These are phyloP conservation scores for Paracoccidioides lutzii DNA, from an alignment of 2,329 filamentous ascomycete species.

Conservation along the genomic window DNA sequence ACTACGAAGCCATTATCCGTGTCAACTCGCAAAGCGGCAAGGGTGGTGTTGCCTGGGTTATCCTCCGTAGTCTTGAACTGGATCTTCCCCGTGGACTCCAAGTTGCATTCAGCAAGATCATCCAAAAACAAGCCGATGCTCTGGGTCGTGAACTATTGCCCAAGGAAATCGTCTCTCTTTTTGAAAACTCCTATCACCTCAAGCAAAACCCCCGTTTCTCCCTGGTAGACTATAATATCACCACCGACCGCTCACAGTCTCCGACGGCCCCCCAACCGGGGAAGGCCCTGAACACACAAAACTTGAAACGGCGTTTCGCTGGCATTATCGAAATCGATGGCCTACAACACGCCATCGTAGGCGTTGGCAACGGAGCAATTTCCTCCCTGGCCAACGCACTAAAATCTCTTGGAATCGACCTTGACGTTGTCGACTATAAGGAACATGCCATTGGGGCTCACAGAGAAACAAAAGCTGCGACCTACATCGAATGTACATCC, in stretches of 20 bases:
- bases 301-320: slow-evolving; percentile 68
- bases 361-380: slow-evolving; percentile 79
- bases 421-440: slow-evolving; percentile 91
- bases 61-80: slow-evolving; percentile 75
- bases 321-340: slow-evolving; percentile 76
- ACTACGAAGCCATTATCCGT: slow-evolving; percentile 94
- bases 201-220: slow-evolving; percentile 71
- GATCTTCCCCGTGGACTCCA: slow-evolving; percentile 88
- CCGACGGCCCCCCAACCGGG: slow-evolving; percentile 55
- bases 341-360: slow-evolving; percentile 62
- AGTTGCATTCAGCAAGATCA: slow-evolving; percentile 76
- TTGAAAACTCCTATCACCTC: slow-evolving; percentile 77
- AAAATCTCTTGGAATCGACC: slow-evolving; percentile 61
- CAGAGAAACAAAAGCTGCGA: slow-evolving; percentile 77
- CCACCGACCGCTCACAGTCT: slow-evolving; percentile 64
- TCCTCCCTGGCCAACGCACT: slow-evolving; percentile 78
- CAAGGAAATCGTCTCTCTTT: slow-evolving; percentile 73
- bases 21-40: slow-evolving; percentile 97
- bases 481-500: slow-evolving; percentile 80
- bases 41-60: slow-evolving; percentile 88
- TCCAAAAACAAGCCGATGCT: slow-evolving; percentile 68
- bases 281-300: slow-evolving; percentile 62
- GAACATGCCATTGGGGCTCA: slow-evolving; percentile 82
- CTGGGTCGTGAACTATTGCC: slow-evolving; percentile 74
- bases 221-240: slow-evolving; percentile 84